Conservation (phyloP, 164 flowering plant species). For the Paratinospora sagittata region DNA sequence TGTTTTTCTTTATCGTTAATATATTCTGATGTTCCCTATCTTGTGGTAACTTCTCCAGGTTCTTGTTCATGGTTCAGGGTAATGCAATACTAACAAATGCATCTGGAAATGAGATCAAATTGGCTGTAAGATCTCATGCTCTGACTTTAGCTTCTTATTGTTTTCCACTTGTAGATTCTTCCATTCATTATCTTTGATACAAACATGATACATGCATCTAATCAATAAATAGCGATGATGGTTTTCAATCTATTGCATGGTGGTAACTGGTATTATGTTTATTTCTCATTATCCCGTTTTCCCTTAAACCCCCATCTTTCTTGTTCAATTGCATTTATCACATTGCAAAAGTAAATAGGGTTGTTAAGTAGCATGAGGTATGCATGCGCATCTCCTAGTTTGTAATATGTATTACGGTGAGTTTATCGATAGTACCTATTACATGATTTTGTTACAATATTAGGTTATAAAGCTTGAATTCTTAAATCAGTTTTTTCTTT, state of each 20-base stretch:
- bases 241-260: background rate
- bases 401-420: too few species aligned
- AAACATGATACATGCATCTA: background rate
- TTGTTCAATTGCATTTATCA: background rate
- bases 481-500: too few species aligned
- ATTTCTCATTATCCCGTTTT: background rate
- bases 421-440: too few species aligned
- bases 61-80: conserved; percentile 74
- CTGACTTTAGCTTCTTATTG: background rate
- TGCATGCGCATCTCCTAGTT: background rate
- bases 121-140: conserved; percentile 38
- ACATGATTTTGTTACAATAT: too few species aligned
- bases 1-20: background rate
- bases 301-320: background rate
- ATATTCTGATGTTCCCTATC: background rate
- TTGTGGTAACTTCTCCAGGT: conserved; percentile 34
- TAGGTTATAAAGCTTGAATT: too few species aligned
- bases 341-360: background rate
- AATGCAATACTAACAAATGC: conserved; percentile 41
- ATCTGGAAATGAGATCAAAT: conserved; percentile 35
- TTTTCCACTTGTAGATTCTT: background rate
- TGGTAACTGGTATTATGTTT: background rate
- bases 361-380: background rate
- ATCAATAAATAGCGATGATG: background rate
- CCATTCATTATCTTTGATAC: background rate